Conservation (phyloP, 371 early-diverging fungal species). For the Mortierella sp. region DNA sequence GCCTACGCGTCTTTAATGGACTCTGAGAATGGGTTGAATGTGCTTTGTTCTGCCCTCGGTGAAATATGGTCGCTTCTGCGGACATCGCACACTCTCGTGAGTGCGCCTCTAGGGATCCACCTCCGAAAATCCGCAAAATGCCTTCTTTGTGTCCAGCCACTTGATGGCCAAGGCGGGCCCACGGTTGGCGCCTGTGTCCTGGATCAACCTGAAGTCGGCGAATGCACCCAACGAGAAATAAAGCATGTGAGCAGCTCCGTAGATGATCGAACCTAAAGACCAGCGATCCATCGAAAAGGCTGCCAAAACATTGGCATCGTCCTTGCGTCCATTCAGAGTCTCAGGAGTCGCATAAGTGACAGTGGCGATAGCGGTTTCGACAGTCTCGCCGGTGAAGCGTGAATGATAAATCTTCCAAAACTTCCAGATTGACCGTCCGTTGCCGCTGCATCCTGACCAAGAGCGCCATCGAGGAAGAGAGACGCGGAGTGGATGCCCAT, state of each 20-base stretch:
- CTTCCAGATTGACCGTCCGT: conserved; percentile 43
- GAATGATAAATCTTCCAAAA: conserved; percentile 48
- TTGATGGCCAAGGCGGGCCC: conserved; percentile 31
- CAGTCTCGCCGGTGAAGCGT: conserved; percentile 45
- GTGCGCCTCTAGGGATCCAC: conserved; percentile 44
- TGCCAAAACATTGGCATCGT: conserved; percentile 30
- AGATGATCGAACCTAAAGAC: conserved; percentile 52
- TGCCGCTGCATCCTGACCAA: conserved; percentile 23
- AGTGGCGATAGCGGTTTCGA: conserved; percentile 31
- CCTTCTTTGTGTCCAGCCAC: conserved; percentile 28
- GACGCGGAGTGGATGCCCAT: conserved; percentile 40
- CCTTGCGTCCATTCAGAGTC: conserved; percentile 24
- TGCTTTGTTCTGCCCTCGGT: conserved; percentile 11
- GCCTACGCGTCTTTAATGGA: conserved; percentile 1
- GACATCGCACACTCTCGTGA: conserved; percentile 46
- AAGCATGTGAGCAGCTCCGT: conserved; percentile 48
- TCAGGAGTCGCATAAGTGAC: conserved; percentile 39
- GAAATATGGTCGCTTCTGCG: too few species aligned
- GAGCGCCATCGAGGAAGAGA: conserved; percentile 46
- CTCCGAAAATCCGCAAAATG: conserved; percentile 43
- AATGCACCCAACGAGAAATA: conserved; percentile 22
- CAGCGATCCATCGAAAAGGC: conserved; percentile 52
- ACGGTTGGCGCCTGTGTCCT: conserved; percentile 19
- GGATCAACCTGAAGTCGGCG: conserved; percentile 44
- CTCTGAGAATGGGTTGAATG: background rate